Evolutionary conservation across 495 filamentous ascomycete species (phyloP).

Genomic region (Annulohypoxylon maeteangense): DNA sequence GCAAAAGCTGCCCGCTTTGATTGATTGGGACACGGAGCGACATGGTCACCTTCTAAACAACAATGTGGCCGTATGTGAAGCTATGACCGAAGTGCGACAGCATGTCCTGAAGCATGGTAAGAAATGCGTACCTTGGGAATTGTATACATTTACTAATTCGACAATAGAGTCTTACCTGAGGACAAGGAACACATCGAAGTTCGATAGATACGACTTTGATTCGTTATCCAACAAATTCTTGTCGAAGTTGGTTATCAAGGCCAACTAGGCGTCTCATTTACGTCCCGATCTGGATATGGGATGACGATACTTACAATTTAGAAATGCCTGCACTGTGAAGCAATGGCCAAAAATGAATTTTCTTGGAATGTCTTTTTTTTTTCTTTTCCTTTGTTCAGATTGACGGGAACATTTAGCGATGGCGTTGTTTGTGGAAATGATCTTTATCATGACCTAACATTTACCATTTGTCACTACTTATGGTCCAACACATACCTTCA

Average conservation of each 20-base stretch:
- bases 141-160: conserved; percentile 13
- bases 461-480: conserved; percentile 35
- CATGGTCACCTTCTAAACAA: conserved; percentile 88
- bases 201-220: conserved; percentile 90
- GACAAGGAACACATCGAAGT: conserved; percentile 70
- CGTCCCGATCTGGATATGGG: neutral
- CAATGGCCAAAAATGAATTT: conserved; percentile 9
- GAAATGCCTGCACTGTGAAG: conserved; percentile 11
- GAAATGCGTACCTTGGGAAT: conserved; percentile 41
- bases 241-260: conserved; percentile 91
- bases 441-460: conserved; percentile 46
- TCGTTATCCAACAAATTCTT: conserved; percentile 94
- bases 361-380: conserved; percentile 21
- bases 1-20: conserved; percentile 88
- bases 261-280: conserved; percentile 64
- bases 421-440: conserved; percentile 49
- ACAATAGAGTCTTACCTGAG: conserved; percentile 65
- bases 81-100: conserved; percentile 90
- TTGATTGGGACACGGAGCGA: conserved; percentile 89
- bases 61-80: conserved; percentile 88
- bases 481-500: conserved; percentile 41
- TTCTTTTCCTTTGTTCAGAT: conserved; percentile 45
- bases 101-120: conserved; percentile 91
- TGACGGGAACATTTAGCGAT: conserved; percentile 51
- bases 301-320: conserved; percentile 18